These are phyloP conservation scores for Citeromyces nyonsensis DNA, from an alignment of 805 yeast species.

Conservation along the genomic window DNA sequence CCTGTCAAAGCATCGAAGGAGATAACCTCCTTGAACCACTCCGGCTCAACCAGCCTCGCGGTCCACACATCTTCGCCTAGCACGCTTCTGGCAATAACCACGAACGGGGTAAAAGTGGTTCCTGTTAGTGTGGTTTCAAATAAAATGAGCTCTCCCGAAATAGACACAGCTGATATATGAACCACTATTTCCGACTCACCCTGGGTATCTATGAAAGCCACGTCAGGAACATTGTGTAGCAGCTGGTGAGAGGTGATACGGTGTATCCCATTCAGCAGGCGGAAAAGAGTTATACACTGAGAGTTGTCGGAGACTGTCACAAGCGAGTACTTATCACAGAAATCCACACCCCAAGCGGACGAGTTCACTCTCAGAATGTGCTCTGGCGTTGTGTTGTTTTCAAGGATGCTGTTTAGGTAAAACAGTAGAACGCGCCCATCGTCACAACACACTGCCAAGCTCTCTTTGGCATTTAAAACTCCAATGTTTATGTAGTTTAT, in stretches of 20 bases:
- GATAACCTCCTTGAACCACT: conserved; percentile 30
- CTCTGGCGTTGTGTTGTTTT: background rate
- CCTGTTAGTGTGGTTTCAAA: conserved; percentile 9
- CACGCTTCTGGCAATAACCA: conserved; percentile 15
- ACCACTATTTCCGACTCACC: conserved; percentile 4
- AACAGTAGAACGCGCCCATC: conserved; percentile 32
- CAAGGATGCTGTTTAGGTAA: too few relatives aligned
- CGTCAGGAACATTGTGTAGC: conserved; percentile 41
- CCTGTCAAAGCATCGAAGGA: conserved; percentile 32
- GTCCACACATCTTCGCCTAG: conserved; percentile 42
- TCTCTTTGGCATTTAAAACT: conserved; percentile 20
- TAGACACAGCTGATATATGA: conserved; percentile 24
- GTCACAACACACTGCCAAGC: conserved; percentile 35
- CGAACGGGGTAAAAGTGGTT: too few relatives aligned
- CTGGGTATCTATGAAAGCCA: conserved; percentile 16
- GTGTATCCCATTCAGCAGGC: conserved; percentile 10
- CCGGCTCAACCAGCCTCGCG: conserved; percentile 18
- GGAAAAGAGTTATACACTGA: conserved; percentile 24
- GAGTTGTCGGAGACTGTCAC: conserved; percentile 41
- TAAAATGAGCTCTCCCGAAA: conserved; percentile 22
- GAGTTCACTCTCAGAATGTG: conserved; percentile 8
- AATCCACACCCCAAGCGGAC: conserved; percentile 53
- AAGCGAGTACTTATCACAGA: conserved; percentile 15
- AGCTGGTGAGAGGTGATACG: conserved; percentile 17
- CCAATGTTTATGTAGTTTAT: conserved; percentile 31